phyloP scores from a whole-genome alignment of 768 basidiomycete species.

The Rickenella mellea region DNA sequence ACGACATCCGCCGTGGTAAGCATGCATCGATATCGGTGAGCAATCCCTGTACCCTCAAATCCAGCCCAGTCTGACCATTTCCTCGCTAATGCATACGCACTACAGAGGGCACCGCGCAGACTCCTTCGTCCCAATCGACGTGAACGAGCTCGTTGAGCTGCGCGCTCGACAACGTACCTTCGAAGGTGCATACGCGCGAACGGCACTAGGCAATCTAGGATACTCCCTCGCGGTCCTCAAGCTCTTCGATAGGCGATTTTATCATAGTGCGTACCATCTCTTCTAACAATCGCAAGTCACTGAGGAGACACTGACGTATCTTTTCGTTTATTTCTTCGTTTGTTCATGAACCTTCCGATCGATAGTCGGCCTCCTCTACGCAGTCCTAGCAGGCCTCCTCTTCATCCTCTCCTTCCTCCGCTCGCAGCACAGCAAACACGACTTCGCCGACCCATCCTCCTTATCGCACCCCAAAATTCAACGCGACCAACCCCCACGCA shows the following conservation, averaged over 20 bases:
- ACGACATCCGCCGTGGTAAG: no score
- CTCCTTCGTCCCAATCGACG: constrained; percentile 44
- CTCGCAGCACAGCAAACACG: constrained; percentile 56
- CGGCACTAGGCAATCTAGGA: constrained; percentile 64
- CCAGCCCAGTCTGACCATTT: no score
- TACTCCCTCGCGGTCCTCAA: constrained; percentile 68
- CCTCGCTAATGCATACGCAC: background rate
- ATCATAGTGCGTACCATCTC: constrained; percentile 43
- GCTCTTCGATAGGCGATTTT: constrained; percentile 70
- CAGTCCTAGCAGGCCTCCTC: constrained; percentile 51
- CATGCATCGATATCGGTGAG: no score
- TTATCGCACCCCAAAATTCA: constrained; percentile 26
- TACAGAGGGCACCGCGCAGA: constrained; percentile 34
- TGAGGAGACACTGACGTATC: background rate
- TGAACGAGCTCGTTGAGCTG: constrained; percentile 60
- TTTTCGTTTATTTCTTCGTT: background rate
- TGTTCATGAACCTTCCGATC: background rate
- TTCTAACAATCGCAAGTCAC: constrained; percentile 21
- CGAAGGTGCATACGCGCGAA: constrained; percentile 72
- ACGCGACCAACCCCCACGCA: background rate
- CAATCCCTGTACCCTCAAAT: no score
- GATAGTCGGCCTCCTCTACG: constrained; percentile 52
- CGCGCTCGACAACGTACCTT: constrained; percentile 77
- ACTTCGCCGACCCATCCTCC: constrained; percentile 60
- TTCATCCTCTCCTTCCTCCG: constrained; percentile 51